Percentiles rank a stretch among this genome's conserved stretches.
Evolutionary conservation across 1,139 yeast species (phyloP).

Genomic region (Yamadazyma pseudoaaseri): DNA sequence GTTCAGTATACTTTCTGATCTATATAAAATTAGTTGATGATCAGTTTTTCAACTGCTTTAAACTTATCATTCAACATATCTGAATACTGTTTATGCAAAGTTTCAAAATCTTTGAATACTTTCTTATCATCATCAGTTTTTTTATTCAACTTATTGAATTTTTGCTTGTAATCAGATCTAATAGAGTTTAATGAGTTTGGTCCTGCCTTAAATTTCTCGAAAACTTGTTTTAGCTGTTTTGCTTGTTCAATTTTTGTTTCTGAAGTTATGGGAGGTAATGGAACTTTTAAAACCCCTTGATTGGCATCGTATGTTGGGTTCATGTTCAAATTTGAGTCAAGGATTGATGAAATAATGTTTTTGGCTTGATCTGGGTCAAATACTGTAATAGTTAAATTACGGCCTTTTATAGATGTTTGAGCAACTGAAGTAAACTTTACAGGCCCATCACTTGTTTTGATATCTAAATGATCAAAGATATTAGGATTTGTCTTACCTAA

Average conservation of each 20-base stretch:
- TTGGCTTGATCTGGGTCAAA: slow-evolving; percentile 78
- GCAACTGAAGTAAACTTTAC: slow-evolving; percentile 64
- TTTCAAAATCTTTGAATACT: slow-evolving; percentile 59
- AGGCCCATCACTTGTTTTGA: slow-evolving; percentile 48
- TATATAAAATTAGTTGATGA: slow-evolving; percentile 21
- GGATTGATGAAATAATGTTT: slow-evolving; percentile 64
- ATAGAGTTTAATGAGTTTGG: slow-evolving; percentile 50
- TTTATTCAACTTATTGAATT: slow-evolving; percentile 43
- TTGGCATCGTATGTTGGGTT: slow-evolving; percentile 79
- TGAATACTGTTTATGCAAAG: slow-evolving; percentile 60
- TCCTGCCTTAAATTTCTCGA: slow-evolving; percentile 64
- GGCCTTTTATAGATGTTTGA: slow-evolving; percentile 71
- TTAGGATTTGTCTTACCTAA: slow-evolving; percentile 67
- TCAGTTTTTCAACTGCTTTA: slow-evolving; percentile 59
- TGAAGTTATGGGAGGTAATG: slow-evolving; percentile 72
- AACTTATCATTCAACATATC: slow-evolving; percentile 57
- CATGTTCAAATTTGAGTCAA: slow-evolving; percentile 68
- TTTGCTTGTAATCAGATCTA: slow-evolving; percentile 62
- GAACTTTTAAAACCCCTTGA: slow-evolving; percentile 69
- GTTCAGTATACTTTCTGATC: slow-evolving; percentile 14
- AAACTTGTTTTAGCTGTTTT: slow-evolving; percentile 60
- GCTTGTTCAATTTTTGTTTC: slow-evolving; percentile 62
- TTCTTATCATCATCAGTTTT: slow-evolving; percentile 58
- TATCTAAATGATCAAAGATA: slow-evolving; percentile 59
- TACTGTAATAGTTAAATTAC: slow-evolving; percentile 70